These are phyloP conservation scores for Euclidium syriacum DNA, from an alignment of 345 rosid genomes.

Conservation along the genomic window DNA sequence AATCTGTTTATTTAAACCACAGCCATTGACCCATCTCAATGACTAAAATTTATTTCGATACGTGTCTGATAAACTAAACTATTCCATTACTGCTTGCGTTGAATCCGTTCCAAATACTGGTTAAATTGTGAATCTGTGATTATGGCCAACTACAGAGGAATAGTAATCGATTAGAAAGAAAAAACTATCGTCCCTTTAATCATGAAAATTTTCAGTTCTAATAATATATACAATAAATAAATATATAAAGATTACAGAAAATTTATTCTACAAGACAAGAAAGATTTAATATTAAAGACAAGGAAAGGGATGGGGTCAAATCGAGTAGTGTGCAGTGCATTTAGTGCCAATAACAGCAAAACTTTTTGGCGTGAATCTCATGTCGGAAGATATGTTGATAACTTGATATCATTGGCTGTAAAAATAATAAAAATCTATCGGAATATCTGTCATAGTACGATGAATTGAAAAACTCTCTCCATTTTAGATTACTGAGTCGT, in stretches of 20 bases:
- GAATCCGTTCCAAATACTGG: neutral
- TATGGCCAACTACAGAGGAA: neutral
- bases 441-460: too few species aligned
- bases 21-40: neutral
- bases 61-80: neutral
- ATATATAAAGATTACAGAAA: too few species aligned
- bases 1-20: neutral
- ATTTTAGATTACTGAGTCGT: too few species aligned
- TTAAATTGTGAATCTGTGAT: neutral
- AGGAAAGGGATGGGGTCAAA: conserved; percentile 22
- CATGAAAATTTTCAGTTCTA: too few species aligned
- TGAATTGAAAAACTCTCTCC: too few species aligned
- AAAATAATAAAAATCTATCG: too few species aligned
- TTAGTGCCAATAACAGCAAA: conserved; percentile 20
- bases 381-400: conserved; percentile 24
- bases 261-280: neutral
- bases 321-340: conserved; percentile 13
- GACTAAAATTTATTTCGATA: neutral
- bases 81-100: neutral
- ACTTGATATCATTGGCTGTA: too few species aligned
- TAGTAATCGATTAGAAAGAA: too few species aligned
- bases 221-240: too few species aligned
- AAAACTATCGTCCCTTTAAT: too few species aligned
- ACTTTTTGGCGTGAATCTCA: conserved; percentile 7
- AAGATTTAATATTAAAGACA: neutral